phyloP scores from a whole-genome alignment of 1,139 yeast species.

The Sugiyamaella sp. region DNA sequence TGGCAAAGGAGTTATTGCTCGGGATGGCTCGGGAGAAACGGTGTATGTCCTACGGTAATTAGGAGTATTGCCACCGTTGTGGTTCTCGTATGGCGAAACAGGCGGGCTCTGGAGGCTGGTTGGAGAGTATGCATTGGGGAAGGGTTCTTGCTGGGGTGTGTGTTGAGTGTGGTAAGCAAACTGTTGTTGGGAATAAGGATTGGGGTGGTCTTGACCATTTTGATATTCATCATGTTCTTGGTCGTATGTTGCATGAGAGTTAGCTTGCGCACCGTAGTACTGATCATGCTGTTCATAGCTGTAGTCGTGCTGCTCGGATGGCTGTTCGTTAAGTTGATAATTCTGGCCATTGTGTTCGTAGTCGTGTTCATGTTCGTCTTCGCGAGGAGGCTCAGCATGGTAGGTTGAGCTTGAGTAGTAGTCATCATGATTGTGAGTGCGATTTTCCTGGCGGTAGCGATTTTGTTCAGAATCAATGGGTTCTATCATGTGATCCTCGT shows the following conservation, averaged over 20 bases:
- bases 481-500: not conserved
- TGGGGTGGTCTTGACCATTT: constrained; percentile 3
- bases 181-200: constrained; percentile 1
- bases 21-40: constrained; percentile 21
- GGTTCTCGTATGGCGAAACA: constrained; percentile 3
- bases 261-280: not conserved
- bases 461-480: not conserved
- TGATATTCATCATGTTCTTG: constrained; percentile 5
- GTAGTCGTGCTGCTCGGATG: constrained; percentile 2
- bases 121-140: constrained; percentile 13
- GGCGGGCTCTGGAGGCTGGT: constrained; percentile 4
- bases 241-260: not conserved
- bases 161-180: not conserved
- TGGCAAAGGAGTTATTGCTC: constrained; percentile 29
- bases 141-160: constrained; percentile 1
- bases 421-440: not conserved
- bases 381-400: too few species aligned
- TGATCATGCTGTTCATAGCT: not conserved
- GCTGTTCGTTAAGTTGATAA: not conserved
- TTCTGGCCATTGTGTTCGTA: too few species aligned
- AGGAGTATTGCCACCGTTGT: not conserved
- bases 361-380: not conserved
- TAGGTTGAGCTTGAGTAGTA: too few species aligned
- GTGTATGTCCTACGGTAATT: not conserved
- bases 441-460: not conserved